These are phyloP conservation scores for Talaromyces atroroseus DNA, from an alignment of 2,329 filamentous ascomycete genomes.

Conservation along the genomic window DNA sequence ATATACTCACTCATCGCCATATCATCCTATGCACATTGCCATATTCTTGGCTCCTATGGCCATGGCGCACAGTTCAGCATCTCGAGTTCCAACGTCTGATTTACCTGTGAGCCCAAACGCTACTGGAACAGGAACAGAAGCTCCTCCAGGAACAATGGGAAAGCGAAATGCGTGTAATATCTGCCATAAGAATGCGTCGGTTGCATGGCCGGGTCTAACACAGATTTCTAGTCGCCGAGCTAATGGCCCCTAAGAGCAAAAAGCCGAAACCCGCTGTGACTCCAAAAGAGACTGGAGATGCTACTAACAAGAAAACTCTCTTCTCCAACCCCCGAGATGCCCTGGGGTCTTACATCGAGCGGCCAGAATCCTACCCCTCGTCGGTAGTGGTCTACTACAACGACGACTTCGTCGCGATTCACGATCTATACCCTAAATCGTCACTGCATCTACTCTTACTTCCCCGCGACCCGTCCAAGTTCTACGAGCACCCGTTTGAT, in stretches of 20 bases:
- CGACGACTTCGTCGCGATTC: slow-evolving; percentile 67
- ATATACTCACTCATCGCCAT: not conserved
- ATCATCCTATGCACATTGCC: not conserved
- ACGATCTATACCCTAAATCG: slow-evolving; percentile 81
- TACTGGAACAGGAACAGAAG: slow-evolving; percentile 3
- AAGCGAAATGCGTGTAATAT: slow-evolving; percentile 36
- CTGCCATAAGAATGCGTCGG: not conserved
- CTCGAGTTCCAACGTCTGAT: slow-evolving; percentile 12
- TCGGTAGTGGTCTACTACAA: slow-evolving; percentile 61
- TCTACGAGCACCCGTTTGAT: slow-evolving; percentile 66
- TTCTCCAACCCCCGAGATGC: slow-evolving; percentile 52
- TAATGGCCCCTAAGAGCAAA: slow-evolving; percentile 51
- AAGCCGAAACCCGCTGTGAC: slow-evolving; percentile 21
- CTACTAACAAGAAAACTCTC: slow-evolving; percentile 17
- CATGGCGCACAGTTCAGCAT: slow-evolving; percentile 20
- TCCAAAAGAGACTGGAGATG: slow-evolving; percentile 4
- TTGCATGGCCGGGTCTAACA: not conserved
- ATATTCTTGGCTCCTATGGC: not conserved
- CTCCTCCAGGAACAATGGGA: slow-evolving; percentile 15
- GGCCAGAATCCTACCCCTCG: slow-evolving; percentile 56
- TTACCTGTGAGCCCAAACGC: slow-evolving; percentile 3
- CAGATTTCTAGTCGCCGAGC: slow-evolving; percentile 43
- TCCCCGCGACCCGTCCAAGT: slow-evolving; percentile 60
- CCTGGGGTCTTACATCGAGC: slow-evolving; percentile 60
- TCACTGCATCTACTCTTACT: slow-evolving; percentile 83